Conservation (phyloP, 1,284 basidiomycete genomes). For the Microbotryum saponariae region DNA sequence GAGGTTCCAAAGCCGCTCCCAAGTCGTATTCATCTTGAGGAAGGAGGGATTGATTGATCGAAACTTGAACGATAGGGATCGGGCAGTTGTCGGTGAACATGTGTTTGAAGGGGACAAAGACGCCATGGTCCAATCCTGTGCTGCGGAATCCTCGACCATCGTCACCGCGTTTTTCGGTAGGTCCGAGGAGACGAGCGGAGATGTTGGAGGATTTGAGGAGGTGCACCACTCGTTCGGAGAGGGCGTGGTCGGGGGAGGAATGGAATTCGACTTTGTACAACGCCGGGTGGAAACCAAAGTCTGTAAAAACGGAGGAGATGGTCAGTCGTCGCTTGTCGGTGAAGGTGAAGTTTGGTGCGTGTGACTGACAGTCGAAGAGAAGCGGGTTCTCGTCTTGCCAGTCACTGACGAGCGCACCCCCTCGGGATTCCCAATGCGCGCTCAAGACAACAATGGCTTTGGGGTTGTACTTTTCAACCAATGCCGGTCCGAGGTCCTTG, state of each 20-base stretch:
- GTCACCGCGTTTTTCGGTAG: conserved; percentile 52
- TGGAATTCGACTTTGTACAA: conserved; percentile 60
- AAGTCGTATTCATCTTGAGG: conserved; percentile 58
- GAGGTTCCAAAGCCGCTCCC: conserved; percentile 54
- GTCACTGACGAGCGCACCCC: conserved; percentile 59
- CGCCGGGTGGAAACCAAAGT: conserved; percentile 47
- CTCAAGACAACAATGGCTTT: conserved; percentile 69
- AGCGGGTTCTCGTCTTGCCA: conserved; percentile 65
- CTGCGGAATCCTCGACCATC: conserved; percentile 61
- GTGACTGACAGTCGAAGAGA: conserved; percentile 49
- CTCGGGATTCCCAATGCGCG: conserved; percentile 65
- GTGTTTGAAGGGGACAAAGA: conserved; percentile 64
- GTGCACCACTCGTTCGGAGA: conserved; percentile 55
- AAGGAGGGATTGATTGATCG: conserved; percentile 56
- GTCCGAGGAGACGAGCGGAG: conserved; percentile 49
- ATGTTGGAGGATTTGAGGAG: conserved; percentile 57
- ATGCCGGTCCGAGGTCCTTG: conserved; percentile 56
- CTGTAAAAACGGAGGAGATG: background rate
- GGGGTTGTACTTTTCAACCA: conserved; percentile 62
- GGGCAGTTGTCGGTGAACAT: conserved; percentile 58
- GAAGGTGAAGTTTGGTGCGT: too few relatives aligned
- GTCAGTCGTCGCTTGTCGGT: background rate
- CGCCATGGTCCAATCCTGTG: conserved; percentile 44
- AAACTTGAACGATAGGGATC: conserved; percentile 41
- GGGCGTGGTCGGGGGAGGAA: conserved; percentile 53